A percentile compares a stretch with the other conserved stretches of the same genome.
phyloP scores from a whole-genome alignment of 2,329 filamentous ascomycete genomes.

The Fusarium anguioides region DNA sequence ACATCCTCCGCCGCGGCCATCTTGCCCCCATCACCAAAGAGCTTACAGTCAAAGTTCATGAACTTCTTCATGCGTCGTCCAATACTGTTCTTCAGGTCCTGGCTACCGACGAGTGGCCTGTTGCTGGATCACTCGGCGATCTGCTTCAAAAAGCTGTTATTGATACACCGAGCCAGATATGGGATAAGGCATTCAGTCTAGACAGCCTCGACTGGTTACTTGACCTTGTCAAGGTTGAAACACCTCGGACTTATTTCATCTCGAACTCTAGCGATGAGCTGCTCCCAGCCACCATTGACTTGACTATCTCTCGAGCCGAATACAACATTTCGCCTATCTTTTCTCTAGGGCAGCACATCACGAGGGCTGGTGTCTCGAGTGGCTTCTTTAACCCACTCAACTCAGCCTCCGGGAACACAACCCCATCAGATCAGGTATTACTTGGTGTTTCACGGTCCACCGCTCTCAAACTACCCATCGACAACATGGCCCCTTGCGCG shows the following conservation, averaged over 20 bases:
- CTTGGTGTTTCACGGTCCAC: slow-evolving; percentile 64
- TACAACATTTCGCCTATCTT: slow-evolving; percentile 60
- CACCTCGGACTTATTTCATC: slow-evolving; percentile 65
- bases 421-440: slow-evolving; percentile 58
- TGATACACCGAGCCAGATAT: slow-evolving; percentile 60
- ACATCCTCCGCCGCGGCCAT: slow-evolving; percentile 63
- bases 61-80: slow-evolving; percentile 61
- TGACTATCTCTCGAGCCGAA: slow-evolving; percentile 63
- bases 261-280: slow-evolving; percentile 62
- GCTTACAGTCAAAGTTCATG: slow-evolving; percentile 60
- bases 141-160: slow-evolving; percentile 60
- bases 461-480: slow-evolving; percentile 63
- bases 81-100: slow-evolving; percentile 61
- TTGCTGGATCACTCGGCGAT: slow-evolving; percentile 62
- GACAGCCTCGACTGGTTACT: slow-evolving; percentile 58
- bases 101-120: slow-evolving; percentile 63
- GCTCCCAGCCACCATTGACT: slow-evolving; percentile 61
- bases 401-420: slow-evolving; percentile 50
- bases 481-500: slow-evolving; percentile 61
- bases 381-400: slow-evolving; percentile 63
- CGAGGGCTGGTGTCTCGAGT: slow-evolving; percentile 61
- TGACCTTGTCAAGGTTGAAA: slow-evolving; percentile 60
- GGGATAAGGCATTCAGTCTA: slow-evolving; percentile 62
- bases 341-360: slow-evolving; percentile 46
- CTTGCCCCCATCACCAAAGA: slow-evolving; percentile 64